phyloP scores from a whole-genome alignment of 352 stramenopile genomes.

The Pythium angustatum region DNA sequence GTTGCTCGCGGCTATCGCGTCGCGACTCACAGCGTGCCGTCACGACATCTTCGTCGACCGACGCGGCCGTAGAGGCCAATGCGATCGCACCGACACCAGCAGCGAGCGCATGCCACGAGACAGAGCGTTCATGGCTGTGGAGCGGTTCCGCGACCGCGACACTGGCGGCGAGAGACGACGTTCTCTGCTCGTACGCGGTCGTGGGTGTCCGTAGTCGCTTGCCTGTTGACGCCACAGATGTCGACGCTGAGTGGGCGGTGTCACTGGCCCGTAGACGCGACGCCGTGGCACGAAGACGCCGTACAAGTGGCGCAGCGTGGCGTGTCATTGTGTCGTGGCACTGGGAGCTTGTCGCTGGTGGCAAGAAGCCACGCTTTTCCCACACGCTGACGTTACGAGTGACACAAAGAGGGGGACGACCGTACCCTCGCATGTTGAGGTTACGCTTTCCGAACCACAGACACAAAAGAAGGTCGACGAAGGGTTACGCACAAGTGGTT shows the following conservation, averaged over 20 bases:
- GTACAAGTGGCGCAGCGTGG: conserved; percentile 11
- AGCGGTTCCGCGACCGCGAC: background rate
- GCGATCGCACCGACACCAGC: conserved; percentile 16
- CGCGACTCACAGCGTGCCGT: background rate
- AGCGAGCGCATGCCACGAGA: conserved; percentile 22
- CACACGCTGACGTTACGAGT: conserved; percentile 11
- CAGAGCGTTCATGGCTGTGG: background rate
- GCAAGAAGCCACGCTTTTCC: conserved; percentile 7
- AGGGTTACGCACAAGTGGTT: conserved; percentile 16
- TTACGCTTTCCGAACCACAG: no score
- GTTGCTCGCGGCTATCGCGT: background rate
- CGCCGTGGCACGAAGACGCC: conserved; percentile 8
- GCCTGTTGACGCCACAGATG: background rate
- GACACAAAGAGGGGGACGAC: no score
- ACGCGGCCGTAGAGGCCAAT: background rate
- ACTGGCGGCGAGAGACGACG: no score
- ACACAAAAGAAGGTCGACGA: conserved; percentile 1
- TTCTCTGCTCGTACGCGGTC: background rate
- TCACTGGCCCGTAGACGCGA: background rate
- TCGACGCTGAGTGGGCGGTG: background rate
- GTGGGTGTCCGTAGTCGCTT: conserved; percentile 18
- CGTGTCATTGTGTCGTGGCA: conserved; percentile 15
- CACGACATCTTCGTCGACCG: background rate
- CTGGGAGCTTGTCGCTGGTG: conserved; percentile 2
- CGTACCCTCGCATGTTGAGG: no score